phyloP scores from a whole-genome alignment of 169 alveolate genomes.

The Fabrea salina region DNA sequence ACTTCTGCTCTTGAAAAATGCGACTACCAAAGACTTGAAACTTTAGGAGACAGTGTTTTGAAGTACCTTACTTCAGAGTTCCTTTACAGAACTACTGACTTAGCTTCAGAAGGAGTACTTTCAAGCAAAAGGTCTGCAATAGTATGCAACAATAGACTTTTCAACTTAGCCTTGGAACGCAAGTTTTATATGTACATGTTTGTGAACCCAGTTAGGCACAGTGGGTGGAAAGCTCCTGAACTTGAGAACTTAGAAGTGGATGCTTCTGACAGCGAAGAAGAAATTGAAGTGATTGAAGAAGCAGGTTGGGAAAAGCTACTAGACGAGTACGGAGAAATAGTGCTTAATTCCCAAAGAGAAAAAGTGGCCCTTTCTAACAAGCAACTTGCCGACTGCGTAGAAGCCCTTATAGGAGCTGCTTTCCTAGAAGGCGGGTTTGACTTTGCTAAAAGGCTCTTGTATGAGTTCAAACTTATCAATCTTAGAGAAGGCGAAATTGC shows the following conservation, averaged over 20 bases:
- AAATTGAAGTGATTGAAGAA: background rate
- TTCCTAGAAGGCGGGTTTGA: constrained; percentile 17
- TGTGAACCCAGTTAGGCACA: background rate
- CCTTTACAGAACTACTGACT: background rate
- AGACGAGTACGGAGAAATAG: background rate
- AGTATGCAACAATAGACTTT: background rate
- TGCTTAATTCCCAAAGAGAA: background rate
- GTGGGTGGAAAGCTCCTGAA: background rate
- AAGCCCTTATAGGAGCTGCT: constrained; percentile 29
- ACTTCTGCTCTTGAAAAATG: background rate
- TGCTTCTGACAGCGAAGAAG: background rate
- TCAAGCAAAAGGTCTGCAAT: background rate
- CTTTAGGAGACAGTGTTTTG: constrained; percentile 31
- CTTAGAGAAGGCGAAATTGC: background rate
- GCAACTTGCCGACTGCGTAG: constrained; percentile 12
- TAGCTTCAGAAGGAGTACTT: constrained; percentile 9
- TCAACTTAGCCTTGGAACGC: background rate
- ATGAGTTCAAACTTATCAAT: background rate
- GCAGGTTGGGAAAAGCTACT: background rate
- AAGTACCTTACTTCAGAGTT: constrained; percentile 2
- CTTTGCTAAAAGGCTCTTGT: background rate
- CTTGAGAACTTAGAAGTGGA: background rate
- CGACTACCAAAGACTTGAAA: constrained; percentile 31
- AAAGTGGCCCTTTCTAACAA: background rate
- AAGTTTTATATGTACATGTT: constrained; percentile 6